These are phyloP conservation scores for Exutisphaerella laricina DNA, from an alignment of 2,329 filamentous ascomycete genomes.

Conservation along the genomic window DNA sequence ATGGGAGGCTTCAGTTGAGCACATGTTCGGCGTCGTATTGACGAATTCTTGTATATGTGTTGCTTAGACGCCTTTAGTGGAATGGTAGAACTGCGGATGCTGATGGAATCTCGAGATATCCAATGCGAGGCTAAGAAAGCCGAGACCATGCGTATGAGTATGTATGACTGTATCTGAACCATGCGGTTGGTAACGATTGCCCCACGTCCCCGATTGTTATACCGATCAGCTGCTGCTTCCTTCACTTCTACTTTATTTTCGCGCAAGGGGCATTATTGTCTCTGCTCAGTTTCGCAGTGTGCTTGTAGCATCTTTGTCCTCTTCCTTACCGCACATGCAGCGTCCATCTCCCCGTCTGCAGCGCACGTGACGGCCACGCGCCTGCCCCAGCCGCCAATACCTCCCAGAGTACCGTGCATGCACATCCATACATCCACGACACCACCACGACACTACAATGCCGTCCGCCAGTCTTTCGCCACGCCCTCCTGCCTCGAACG, in stretches of 20 bases:
- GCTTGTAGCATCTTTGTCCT: too few species aligned
- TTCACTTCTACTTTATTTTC: too few species aligned
- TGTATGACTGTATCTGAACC: too few species aligned
- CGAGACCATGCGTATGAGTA: neutral
- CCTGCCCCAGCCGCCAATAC: neutral
- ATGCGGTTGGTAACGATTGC: too few species aligned
- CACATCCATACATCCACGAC: neutral
- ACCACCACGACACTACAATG: slow-evolving; percentile 4
- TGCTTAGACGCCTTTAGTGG: neutral
- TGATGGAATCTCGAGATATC: neutral
- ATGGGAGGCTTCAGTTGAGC: neutral
- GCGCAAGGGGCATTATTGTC: too few species aligned
- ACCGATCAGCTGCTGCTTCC: too few species aligned
- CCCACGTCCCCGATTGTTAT: neutral
- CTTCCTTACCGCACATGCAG: neutral
- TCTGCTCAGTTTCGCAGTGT: too few species aligned
- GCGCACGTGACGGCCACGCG: neutral
- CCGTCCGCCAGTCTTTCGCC: slow-evolving; percentile 6
- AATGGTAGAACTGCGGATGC: neutral
- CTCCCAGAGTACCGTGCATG: neutral
- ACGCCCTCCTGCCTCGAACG: slow-evolving; percentile 1
- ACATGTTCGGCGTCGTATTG: neutral
- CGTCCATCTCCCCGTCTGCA: neutral
- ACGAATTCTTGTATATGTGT: slow-evolving; percentile 3
- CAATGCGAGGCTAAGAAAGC: too few species aligned